Base-by-base conservation (phyloP, 768 basidiomycete species). In the Hygrocybe coccinea region DNA sequence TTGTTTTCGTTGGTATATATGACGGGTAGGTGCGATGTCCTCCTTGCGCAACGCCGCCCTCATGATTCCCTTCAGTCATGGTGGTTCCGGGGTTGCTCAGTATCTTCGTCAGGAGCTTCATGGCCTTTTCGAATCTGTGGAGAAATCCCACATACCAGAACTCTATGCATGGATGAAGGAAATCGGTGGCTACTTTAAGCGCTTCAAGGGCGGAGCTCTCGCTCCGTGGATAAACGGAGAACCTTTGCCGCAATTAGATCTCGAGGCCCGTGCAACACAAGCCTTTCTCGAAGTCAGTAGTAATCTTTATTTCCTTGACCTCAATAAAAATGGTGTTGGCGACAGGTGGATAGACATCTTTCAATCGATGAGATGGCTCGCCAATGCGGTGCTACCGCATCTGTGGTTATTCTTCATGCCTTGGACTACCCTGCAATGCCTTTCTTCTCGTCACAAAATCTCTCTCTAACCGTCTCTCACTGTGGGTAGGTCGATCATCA, bases 401-500 rank as follows among this genome's bases (percentile, higher is more conserved):
- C 94, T 1, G 82, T 97, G 1, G 91, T 85, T 0, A 77, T 98
- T 37, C 75, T 98, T n/a, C 95, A 98, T 60, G 88, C 91, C 22
- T 75, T 98, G 14, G 95, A 98, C 68, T 66, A 74, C 5, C 92
- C 91, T 12, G 75, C 82, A 7, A 76, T 81, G 5, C 89, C 95
- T 0, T 98, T 93, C 73, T 97, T 92, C 68, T 77, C 85, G 12
- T 83, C 95, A 1, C 66, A 86, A 54, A 80, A 74, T 59, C 67
- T 97, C 17, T 82, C 86, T 2, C 73, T 98, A 54, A 95, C 91
- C 2, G 84, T 97, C 25, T 94, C 92, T 11, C 97, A 99, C 69
- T 88, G 89, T 62, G 95, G 94, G 93, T 92, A 59, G 57, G 80
- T 52, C 22, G 22, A 44, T n/a, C 12, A 33, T 8, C 48, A 46